A percentile compares a stretch with the other conserved stretches of the same genome.
Conservation (phyloP, 441 rosid genomes). For the Erodium moschatum region DNA sequence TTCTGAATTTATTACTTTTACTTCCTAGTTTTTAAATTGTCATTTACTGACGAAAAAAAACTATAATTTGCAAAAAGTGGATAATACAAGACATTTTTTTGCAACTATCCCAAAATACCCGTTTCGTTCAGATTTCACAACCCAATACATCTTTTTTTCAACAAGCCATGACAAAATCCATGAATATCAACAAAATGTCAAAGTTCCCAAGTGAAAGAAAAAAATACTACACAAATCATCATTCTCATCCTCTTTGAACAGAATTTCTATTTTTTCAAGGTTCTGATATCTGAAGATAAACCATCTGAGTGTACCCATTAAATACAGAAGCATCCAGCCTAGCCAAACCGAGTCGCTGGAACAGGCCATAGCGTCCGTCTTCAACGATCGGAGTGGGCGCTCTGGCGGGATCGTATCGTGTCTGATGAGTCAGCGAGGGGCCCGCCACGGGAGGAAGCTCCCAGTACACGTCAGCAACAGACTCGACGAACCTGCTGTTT, state of each 20-base stretch:
- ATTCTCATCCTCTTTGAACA: background rate
- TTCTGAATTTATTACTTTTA: no score
- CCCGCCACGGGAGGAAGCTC: conserved; percentile 91
- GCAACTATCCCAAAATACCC: no score
- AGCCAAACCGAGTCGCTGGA: conserved; percentile 63
- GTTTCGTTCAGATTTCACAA: no score
- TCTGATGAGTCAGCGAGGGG: conserved; percentile 87
- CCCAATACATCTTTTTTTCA: no score
- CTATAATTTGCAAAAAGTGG: no score
- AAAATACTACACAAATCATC: background rate
- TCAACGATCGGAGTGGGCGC: conserved; percentile 63
- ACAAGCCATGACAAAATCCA: background rate
- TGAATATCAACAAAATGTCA: background rate
- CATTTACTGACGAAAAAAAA: no score
- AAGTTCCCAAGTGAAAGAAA: no score
- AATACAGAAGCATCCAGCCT: conserved; percentile 67
- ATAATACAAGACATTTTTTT: no score
- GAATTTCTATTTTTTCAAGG: background rate
- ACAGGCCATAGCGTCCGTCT: conserved; percentile 69
- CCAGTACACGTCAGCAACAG: conserved; percentile 74
- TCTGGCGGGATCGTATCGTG: conserved; percentile 83
- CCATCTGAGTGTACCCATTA: conserved; percentile 97
- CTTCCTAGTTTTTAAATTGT: no score
- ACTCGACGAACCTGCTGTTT: conserved; percentile 68
- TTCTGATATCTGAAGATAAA: conserved; percentile 64